phyloP scores from a whole-genome alignment of 2,329 filamentous ascomycete species.

The Thielaviopsis populi region DNA sequence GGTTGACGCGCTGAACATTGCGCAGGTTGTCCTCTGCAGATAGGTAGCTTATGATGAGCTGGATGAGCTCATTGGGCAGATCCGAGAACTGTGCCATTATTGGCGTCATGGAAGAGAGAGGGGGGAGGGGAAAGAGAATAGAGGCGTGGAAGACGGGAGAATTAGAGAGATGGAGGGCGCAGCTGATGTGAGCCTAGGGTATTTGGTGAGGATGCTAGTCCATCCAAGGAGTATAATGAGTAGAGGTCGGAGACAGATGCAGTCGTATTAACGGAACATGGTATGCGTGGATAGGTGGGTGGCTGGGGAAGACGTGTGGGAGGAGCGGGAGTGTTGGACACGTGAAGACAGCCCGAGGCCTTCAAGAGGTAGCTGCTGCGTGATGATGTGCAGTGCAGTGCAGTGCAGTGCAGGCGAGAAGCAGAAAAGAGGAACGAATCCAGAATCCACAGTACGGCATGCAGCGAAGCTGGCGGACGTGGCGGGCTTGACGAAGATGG shows the following conservation, averaged over 20 bases:
- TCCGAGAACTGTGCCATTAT: conserved; percentile 5
- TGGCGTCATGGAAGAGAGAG: not conserved
- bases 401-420: no score
- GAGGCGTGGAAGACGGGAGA: not conserved
- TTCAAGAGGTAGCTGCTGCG: not conserved
- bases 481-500: not conserved
- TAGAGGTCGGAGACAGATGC: not conserved
- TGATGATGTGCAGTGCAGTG: no score
- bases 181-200: not conserved
- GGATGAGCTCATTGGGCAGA: conserved; percentile 74
- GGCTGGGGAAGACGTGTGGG: not conserved
- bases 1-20: conserved; percentile 40
- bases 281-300: not conserved
- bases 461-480: not conserved
- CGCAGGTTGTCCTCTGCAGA: conserved; percentile 40
- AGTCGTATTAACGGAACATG: not conserved
- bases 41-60: conserved; percentile 54
- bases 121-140: not conserved
- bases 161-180: not conserved
- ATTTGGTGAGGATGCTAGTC: not conserved
- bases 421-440: no score
- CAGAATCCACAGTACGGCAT: no score
- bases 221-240: not conserved
- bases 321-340: not conserved
- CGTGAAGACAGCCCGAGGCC: no score